phyloP scores from a whole-genome alignment of 495 filamentous ascomycete genomes.

The Hypoxylon cercidicola region DNA sequence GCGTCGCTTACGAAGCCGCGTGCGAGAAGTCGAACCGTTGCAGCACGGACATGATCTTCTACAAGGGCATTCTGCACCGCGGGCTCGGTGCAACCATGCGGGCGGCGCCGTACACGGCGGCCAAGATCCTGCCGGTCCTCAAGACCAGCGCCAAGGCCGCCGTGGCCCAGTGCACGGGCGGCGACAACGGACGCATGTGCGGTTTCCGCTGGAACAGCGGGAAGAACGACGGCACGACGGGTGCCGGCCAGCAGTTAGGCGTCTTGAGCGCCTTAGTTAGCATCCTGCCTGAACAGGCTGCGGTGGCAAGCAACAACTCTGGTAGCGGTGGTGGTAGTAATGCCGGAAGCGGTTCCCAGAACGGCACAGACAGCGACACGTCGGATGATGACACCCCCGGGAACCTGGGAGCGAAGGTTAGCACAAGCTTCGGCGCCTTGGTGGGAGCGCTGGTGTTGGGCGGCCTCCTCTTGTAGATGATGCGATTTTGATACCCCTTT shows the following conservation, averaged over 20 bases:
- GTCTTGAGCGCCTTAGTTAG: conserved; percentile 67
- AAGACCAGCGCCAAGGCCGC: conserved; percentile 72
- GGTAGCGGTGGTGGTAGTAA: conserved; percentile 49
- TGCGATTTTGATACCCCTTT: not conserved
- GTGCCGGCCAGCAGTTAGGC: conserved; percentile 65
- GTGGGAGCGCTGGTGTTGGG: conserved; percentile 9
- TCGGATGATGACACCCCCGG: not conserved
- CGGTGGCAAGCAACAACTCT: conserved; percentile 55
- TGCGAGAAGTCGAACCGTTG: conserved; percentile 70
- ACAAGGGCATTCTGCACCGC: conserved; percentile 80
- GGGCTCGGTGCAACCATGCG: conserved; percentile 75
- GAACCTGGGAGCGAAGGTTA: conserved; percentile 4
- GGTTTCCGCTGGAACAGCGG: conserved; percentile 68
- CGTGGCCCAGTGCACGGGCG: conserved; percentile 71
- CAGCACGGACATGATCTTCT: conserved; percentile 75
- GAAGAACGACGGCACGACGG: conserved; percentile 53
- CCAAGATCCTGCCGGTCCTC: conserved; percentile 69
- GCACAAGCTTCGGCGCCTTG: conserved; percentile 6
- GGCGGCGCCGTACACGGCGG: conserved; percentile 71
- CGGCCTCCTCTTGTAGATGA: conserved; percentile 13
- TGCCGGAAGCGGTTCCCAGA: not conserved
- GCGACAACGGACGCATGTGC: conserved; percentile 65
- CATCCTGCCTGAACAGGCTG: conserved; percentile 40
- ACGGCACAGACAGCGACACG: not conserved
- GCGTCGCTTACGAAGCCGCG: conserved; percentile 64